Conservation (phyloP, 768 basidiomycete species). For the Lactarius psammicola region DNA sequence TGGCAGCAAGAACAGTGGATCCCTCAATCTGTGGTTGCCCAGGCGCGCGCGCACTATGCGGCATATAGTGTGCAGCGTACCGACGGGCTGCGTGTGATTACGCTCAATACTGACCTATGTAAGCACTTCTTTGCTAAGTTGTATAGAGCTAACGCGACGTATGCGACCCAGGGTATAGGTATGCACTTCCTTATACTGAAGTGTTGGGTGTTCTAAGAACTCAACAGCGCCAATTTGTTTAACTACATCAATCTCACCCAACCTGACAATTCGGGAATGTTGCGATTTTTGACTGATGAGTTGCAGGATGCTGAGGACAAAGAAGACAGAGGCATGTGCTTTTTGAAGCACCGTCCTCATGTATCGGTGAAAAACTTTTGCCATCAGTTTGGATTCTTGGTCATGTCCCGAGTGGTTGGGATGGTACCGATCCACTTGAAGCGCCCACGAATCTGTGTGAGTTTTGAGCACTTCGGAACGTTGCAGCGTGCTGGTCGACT, state of each 20-base stretch:
- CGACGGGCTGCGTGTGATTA: constrained; percentile 69
- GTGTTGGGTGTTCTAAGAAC: not conserved
- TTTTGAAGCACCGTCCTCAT: not conserved
- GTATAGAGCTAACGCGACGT: constrained; percentile 2
- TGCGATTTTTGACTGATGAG: constrained; percentile 75
- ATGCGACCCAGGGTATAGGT: constrained; percentile 31
- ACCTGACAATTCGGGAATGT: constrained; percentile 71
- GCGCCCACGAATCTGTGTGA: constrained; percentile 70
- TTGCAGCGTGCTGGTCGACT: not conserved
- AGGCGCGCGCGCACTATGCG: constrained; percentile 66
- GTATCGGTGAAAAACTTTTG: constrained; percentile 1
- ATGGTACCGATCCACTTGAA: constrained; percentile 60
- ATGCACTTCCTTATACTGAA: constrained; percentile 19
- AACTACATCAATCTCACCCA: constrained; percentile 73
- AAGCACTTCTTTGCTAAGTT: constrained; percentile 33
- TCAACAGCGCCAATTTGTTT: constrained; percentile 59
- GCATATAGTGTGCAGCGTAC: constrained; percentile 66
- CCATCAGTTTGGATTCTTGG: constrained; percentile 51
- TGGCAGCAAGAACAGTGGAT: constrained; percentile 76
- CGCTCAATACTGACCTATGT: constrained; percentile 78
- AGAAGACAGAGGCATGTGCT: constrained; percentile 57
- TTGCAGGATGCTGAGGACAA: constrained; percentile 75
- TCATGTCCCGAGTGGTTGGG: constrained; percentile 65
- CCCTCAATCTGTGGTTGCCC: constrained; percentile 50
- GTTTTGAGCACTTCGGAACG: constrained; percentile 30